Percentiles rank a stretch among this genome's conserved stretches.
Conservation (phyloP, 495 filamentous ascomycete genomes). For the Amorphotheca resinae region DNA sequence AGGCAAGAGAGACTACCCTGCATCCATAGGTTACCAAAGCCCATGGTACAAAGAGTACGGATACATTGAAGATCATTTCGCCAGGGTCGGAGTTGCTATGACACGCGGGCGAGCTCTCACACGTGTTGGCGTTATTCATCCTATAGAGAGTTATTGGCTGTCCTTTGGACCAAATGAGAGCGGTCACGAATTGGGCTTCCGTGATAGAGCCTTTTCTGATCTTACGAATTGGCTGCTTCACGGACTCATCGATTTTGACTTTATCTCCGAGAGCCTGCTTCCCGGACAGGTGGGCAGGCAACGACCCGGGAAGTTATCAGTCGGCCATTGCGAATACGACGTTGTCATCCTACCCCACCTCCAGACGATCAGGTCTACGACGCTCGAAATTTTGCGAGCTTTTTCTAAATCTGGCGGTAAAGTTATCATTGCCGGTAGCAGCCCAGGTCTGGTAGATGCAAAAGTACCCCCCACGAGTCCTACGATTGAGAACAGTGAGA, state of each 20-base stretch:
- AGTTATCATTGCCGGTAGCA: conserved; percentile 16
- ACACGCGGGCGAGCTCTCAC: conserved; percentile 17
- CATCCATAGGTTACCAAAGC: conserved; percentile 21
- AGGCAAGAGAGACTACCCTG: conserved; percentile 21
- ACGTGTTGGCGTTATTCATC: conserved; percentile 19
- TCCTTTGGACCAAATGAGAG: conserved; percentile 18
- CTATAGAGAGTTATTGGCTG: conserved; percentile 23
- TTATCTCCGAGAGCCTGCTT: conserved; percentile 20
- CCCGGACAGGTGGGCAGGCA: conserved; percentile 13
- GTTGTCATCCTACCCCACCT: conserved; percentile 20
- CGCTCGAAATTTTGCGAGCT: conserved; percentile 8
- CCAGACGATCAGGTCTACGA: conserved; percentile 17
- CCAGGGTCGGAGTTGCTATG: conserved; percentile 15
- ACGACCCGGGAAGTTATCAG: conserved; percentile 7
- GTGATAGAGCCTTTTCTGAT: conserved; percentile 18
- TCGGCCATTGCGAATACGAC: conserved; percentile 18
- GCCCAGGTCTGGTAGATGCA: conserved; percentile 9
- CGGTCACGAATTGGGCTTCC: conserved; percentile 9
- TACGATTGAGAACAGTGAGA: conserved; percentile 2
- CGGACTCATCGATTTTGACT: conserved; percentile 21
- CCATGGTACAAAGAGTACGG: conserved; percentile 21
- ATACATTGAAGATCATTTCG: conserved; percentile 20
- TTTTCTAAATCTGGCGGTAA: conserved; percentile 12
- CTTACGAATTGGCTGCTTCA: conserved; percentile 18
- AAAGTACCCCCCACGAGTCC: conserved; percentile 1